Conservation (phyloP, 2,329 filamentous ascomycete genomes). For the Mycogone perniciosa region DNA sequence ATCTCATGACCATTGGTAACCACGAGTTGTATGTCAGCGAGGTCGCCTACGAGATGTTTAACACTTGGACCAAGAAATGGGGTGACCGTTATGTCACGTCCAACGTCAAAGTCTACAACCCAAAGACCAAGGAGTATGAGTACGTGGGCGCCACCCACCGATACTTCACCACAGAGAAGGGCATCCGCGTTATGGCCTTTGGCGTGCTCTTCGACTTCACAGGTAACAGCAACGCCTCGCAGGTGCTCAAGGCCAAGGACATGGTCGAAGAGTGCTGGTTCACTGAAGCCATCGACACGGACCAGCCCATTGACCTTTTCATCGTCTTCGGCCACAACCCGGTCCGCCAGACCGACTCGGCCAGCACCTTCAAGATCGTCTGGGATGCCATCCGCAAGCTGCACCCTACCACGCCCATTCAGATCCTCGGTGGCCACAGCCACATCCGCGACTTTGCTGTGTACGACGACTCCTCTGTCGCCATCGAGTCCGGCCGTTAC, state of each 20-base stretch:
- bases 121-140: conserved; percentile 32
- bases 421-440: conserved; percentile 59
- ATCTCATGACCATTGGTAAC: conserved; percentile 44
- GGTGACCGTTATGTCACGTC: conserved; percentile 40
- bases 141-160: conserved; percentile 38
- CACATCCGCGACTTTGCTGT: conserved; percentile 61
- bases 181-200: conserved; percentile 39
- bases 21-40: conserved; percentile 60
- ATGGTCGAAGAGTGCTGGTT: conserved; percentile 56
- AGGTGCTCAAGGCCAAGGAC: conserved; percentile 48
- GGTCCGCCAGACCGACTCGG: conserved; percentile 37
- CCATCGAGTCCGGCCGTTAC: conserved; percentile 57
- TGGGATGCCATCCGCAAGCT: conserved; percentile 52
- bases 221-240: conserved; percentile 56
- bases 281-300: conserved; percentile 44
- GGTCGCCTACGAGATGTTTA: conserved; percentile 56
- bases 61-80: conserved; percentile 52
- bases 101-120: conserved; percentile 38
- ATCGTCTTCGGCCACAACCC: conserved; percentile 60
- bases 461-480: conserved; percentile 55
- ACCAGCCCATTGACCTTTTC: conserved; percentile 55
- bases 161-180: conserved; percentile 38
- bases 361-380: conserved; percentile 39
- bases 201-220: conserved; percentile 42
- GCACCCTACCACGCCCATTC: conserved; percentile 52